Evolutionary conservation across 257 asterid genomes (phyloP), one percentile per base, ranked within the genome.

Genomic region (Rubia yunnanensis): DNA sequence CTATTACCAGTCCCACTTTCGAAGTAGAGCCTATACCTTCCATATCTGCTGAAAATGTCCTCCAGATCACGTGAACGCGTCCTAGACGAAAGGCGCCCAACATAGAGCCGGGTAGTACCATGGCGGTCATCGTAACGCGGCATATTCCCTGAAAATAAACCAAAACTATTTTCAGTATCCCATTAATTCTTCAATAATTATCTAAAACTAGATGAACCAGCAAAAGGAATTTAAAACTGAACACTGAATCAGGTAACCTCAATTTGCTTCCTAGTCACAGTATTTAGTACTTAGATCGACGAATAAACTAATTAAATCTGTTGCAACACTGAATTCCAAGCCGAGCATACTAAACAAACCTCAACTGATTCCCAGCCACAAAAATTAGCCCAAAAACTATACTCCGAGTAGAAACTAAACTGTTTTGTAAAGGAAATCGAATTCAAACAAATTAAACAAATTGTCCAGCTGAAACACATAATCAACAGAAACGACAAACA

Each of bases 51-150:
- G 64, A 83, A 83, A 57, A 83, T 64, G 24, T 83, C 89, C 53
- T 83, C 89, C 75, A 83, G 65, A 71, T 83, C 89, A 15, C 89
- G 84, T 2, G 89, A 78, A 5, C 83, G 79, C 2, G 89, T 83
- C 74, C 89, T 77, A 36, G 84, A 77, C 56, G 86, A 77, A 65
- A 83, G 71, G 61, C 66, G 89, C 32, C 89, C 89, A 66, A 83
- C 86, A 70, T 83, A 83, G 50, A 83, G 86, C 44, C 86, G 74
- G 0, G 86, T 81, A 30, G 72, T 73, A 27, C 81, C 84, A 68
- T 78, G 73, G 23, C 84, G 81, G 64, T 83, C 89, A 72, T 83
- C 89, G 63, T 83, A 62, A 0, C 89, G 81, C 31, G 89, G 86
- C 89, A 83, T 81, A 62, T 79, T 74, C 44, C 38, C 86, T 74